Conservation (phyloP, 106 monocot genomes). For the Phalaenopsis equestris region DNA sequence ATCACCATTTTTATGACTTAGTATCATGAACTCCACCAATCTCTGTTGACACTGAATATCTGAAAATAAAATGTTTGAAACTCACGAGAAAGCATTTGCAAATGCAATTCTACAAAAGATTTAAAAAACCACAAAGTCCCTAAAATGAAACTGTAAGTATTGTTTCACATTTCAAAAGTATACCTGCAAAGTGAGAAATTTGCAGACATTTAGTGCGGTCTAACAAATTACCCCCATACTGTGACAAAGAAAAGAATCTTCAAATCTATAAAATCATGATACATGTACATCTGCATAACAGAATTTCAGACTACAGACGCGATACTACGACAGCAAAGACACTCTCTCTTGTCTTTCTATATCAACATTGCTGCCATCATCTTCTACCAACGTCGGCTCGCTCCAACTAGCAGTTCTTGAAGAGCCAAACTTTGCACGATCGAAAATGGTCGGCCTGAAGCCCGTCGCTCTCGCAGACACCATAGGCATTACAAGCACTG, state of each 20-base stretch:
- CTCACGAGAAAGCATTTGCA: no score
- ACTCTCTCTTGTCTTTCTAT: constrained; percentile 30
- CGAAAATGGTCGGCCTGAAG: constrained; percentile 52
- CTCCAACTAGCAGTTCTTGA: constrained; percentile 30
- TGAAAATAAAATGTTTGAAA: no score
- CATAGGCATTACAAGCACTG: constrained; percentile 93
- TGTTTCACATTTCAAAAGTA: not conserved
- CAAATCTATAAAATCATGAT: constrained; percentile 1
- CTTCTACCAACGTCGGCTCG: constrained; percentile 17
- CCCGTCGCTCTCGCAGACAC: constrained; percentile 80
- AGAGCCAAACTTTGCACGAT: constrained; percentile 41
- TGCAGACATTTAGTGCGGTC: not conserved
- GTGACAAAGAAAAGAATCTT: not conserved
- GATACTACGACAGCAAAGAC: constrained; percentile 35
- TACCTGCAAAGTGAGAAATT: not conserved
- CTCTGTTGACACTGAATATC: no score
- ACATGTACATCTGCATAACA: not conserved
- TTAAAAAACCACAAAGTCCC: no score
- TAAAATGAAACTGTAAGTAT: not conserved
- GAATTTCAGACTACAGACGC: not conserved
- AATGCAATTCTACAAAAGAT: no score
- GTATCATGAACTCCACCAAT: no score
- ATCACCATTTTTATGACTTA: no score
- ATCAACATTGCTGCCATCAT: constrained; percentile 20
- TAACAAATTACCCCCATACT: not conserved